Evolutionary conservation across 192 early-diverging fungal species (phyloP).

Genomic region (Lobulomyces angularis): DNA sequence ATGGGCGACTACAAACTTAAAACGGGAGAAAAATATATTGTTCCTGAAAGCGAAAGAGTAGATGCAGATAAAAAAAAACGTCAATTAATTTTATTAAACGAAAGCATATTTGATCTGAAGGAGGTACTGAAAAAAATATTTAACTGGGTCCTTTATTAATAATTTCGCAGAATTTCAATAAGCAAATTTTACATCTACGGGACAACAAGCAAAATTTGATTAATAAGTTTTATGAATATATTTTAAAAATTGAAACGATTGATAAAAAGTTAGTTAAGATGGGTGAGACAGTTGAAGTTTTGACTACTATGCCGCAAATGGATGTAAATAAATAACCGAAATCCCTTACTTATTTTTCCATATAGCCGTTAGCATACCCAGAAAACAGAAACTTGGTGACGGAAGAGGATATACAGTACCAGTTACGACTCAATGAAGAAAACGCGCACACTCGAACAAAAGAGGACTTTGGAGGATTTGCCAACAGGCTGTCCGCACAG

Average conservation of each 20-base stretch:
- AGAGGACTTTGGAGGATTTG: constrained; percentile 27
- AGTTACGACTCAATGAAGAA: constrained; percentile 20
- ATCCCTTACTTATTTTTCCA: neutral
- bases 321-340: constrained; percentile 14
- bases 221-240: neutral
- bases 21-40: constrained; percentile 52
- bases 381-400: constrained; percentile 35
- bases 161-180: constrained; percentile 27
- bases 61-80: constrained; percentile 51
- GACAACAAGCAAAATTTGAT: constrained; percentile 6
- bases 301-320: constrained; percentile 18
- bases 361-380: constrained; percentile 26
- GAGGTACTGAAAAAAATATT: constrained; percentile 21
- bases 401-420: constrained; percentile 28
- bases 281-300: constrained; percentile 11
- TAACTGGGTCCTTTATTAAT: constrained; percentile 2
- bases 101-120: constrained; percentile 39
- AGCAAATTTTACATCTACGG: constrained; percentile 23
- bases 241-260: constrained; percentile 17
- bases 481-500: constrained; percentile 7
- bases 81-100: constrained; percentile 40
- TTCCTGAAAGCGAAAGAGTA: constrained; percentile 49
- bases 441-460: constrained; percentile 15
- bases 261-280: constrained; percentile 21
- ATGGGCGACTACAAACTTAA: constrained; percentile 61